These are phyloP conservation scores for Cryptosporidium ryanae DNA, from an alignment of 169 alveolate genomes.

Conservation along the genomic window DNA sequence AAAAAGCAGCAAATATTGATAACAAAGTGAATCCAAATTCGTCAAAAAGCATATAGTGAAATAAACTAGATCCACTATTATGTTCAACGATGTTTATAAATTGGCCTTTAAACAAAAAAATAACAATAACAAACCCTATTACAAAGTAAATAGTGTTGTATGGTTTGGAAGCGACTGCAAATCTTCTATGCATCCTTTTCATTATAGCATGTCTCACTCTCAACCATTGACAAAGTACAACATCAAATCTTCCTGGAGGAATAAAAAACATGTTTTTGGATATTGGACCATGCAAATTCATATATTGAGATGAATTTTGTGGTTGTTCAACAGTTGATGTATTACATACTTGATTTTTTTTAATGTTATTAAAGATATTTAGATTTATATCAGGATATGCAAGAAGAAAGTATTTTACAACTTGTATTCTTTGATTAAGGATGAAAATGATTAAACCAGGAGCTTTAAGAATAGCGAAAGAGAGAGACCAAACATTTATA, in stretches of 20 bases:
- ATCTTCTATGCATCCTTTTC: slow-evolving; percentile 75
- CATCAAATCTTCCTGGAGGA: slow-evolving; percentile 72
- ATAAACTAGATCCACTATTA: slow-evolving; percentile 4
- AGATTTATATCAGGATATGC: slow-evolving; percentile 70
- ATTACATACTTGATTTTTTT: slow-evolving; percentile 8
- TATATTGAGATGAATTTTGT: slow-evolving; percentile 18
- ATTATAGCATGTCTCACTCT: slow-evolving; percentile 69
- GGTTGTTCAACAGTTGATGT: not conserved
- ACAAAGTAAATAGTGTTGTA: slow-evolving; percentile 46
- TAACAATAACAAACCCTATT: slow-evolving; percentile 21
- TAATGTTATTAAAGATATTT: slow-evolving; percentile 30
- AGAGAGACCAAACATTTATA: slow-evolving; percentile 46
- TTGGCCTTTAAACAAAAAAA: not conserved
- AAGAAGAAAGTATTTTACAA: slow-evolving; percentile 38
- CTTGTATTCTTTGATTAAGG: slow-evolving; percentile 55
- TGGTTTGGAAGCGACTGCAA: slow-evolving; percentile 53
- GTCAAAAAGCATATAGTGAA: slow-evolving; percentile 39
- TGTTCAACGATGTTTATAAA: not conserved
- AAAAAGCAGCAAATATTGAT: slow-evolving; percentile 38
- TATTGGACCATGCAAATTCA: not conserved
- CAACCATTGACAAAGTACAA: slow-evolving; percentile 72
- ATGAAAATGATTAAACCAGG: slow-evolving; percentile 58
- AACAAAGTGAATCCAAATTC: slow-evolving; percentile 72
- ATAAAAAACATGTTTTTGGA: slow-evolving; percentile 39
- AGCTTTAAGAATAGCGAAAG: slow-evolving; percentile 52